Conservation (phyloP, 495 filamentous ascomycete genomes). For the Podospora appendiculata region DNA sequence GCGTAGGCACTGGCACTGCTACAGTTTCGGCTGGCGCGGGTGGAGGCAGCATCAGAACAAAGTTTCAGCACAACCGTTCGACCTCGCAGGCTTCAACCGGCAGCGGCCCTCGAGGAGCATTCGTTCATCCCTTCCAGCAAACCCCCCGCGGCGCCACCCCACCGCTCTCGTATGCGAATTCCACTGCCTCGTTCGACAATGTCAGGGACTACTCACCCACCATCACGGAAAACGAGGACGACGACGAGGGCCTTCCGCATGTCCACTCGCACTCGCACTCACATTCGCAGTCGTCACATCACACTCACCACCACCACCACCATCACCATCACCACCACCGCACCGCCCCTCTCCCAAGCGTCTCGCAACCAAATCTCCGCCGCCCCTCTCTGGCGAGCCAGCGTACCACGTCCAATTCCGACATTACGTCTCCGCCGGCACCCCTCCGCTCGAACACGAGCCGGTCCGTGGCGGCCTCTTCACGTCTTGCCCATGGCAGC, state of each 20-base stretch:
- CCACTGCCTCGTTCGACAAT: slow-evolving; percentile 39
- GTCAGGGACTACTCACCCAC: slow-evolving; percentile 36
- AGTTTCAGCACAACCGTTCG: slow-evolving; percentile 41
- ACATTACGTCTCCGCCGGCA: slow-evolving; percentile 22
- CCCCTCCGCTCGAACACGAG: slow-evolving; percentile 37
- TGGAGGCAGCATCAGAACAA: slow-evolving; percentile 10
- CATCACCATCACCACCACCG: neutral
- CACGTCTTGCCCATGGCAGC: slow-evolving; percentile 31
- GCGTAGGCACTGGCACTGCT: neutral
- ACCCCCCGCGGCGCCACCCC: slow-evolving; percentile 50
- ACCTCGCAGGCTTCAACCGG: slow-evolving; percentile 45
- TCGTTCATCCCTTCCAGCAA: slow-evolving; percentile 52
- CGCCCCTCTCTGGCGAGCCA: slow-evolving; percentile 33
- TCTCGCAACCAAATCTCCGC: slow-evolving; percentile 18
- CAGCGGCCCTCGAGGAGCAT: slow-evolving; percentile 31
- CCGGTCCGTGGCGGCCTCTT: slow-evolving; percentile 24
- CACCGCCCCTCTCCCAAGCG: neutral
- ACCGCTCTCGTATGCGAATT: slow-evolving; percentile 46
- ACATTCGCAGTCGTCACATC: slow-evolving; percentile 1
- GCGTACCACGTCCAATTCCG: slow-evolving; percentile 34
- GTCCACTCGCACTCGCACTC: slow-evolving; percentile 9
- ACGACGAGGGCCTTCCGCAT: slow-evolving; percentile 15
- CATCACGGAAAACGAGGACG: slow-evolving; percentile 44
- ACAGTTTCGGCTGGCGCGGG: neutral
- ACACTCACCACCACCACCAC: slow-evolving; percentile 1